Base-by-base conservation (phyloP, 2,329 filamentous ascomycete species). In the Aspergillus felis region DNA sequence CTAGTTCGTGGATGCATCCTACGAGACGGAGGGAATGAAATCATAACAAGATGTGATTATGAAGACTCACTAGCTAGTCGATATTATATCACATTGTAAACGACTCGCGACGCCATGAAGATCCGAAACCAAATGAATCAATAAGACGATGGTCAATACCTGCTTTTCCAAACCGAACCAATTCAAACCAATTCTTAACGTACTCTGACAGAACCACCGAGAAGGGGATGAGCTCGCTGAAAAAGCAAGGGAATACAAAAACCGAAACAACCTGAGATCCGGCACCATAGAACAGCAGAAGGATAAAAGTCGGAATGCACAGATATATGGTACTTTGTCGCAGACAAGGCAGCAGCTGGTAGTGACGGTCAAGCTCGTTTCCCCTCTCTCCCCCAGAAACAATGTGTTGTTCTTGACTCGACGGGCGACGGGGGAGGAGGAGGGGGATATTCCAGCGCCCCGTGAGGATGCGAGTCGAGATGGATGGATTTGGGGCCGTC, bases 381-480 rank as follows among this genome's bases (percentile, higher is more conserved):
- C 24, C 50, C 57, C 22, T 48, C 53, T 17, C 52, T 25, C 38
- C 49, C 50, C 57, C 57, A 59, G 20, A 59, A 35, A 2, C 53
- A 42, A 48, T 51, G 51, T 24, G 61, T 38, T 24, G 54, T 57
- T 32, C 61, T 60, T 41, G 62, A 64, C 27, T 64, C 62, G 22
- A 69, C 68, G 7, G 70, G 71, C 3, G 70, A 70, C 50, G 69
- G 71, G 24, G 70, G 68, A 47, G 69, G 70, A 29, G 68, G 67
- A 4, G 69, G 69, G 20, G 70, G 68, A 48, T 66, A 64, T 24
- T 62, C 57, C 54, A 61, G 57, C 41, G 25, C 38, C 12, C 58
- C 58, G 2, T 66, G 67, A 48, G 68, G 67, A 53, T 66, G 62
- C 42, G 67, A 65, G 24, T 68, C 62, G 50, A 68, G 58, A 10